These are phyloP conservation scores for Rhodamnia argentea DNA, from an alignment of 345 rosid species.

Conservation along the genomic window DNA sequence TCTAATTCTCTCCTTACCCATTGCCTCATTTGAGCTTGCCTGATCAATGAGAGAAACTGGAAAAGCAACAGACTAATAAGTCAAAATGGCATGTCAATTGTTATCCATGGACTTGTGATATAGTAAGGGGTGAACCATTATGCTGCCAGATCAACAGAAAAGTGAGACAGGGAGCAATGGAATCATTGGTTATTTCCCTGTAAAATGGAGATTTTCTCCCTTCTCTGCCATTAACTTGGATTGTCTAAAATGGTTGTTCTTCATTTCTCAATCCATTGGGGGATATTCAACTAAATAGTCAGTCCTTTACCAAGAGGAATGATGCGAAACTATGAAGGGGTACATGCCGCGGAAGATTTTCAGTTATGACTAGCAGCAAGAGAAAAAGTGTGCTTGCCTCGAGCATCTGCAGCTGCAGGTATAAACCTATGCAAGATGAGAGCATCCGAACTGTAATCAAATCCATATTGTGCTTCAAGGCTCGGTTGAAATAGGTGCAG, in stretches of 20 bases:
- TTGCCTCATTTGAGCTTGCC: not conserved
- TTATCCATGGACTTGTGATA: not conserved
- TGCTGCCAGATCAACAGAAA: not conserved
- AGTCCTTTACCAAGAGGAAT: not conserved
- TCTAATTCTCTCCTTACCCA: not conserved
- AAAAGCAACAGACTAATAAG: not conserved
- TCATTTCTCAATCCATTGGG: not conserved
- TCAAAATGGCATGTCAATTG: not conserved
- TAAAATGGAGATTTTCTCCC: not conserved
- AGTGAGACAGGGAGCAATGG: not conserved
- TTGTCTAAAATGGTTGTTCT: not conserved
- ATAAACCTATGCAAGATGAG: not conserved
- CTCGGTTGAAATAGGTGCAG: conserved; percentile 16
- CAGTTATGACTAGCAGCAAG: not conserved
- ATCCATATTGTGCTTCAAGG: not conserved
- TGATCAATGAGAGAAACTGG: not conserved
- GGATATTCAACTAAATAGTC: not conserved
- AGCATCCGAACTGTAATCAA: not conserved
- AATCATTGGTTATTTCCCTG: not conserved
- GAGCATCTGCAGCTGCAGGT: not conserved
- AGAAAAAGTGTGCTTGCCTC: not conserved
- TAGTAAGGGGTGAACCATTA: not conserved
- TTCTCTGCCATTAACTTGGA: not conserved
- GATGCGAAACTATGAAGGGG: not conserved
- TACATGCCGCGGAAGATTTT: not conserved